Base-by-base conservation (phyloP, 208 protist species). In the Trypanosoma melophagium region DNA sequence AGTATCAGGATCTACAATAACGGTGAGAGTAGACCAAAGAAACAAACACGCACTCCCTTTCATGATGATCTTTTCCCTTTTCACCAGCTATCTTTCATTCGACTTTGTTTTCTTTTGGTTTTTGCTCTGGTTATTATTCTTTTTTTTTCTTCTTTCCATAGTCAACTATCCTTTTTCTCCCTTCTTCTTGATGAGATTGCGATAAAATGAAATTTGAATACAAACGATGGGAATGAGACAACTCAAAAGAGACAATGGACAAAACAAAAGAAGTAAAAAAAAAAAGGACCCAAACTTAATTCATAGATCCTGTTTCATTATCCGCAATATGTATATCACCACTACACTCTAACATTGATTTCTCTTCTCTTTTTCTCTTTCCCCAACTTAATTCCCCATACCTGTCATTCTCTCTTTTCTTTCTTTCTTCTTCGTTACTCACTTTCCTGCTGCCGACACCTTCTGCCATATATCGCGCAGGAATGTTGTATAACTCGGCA, bases 401-500 rank as follows among this genome's bases (percentile, higher is more conserved):
- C 22, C 31, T 22, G 9, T 35, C 25, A 25, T 50, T 31, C 22
- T 19, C 17, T 31, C 13, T 50, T 31, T 61, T 38, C 7, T 50
- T 7, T 28, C 19, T 51, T 54, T 61, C 40, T 31, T 50, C 40
- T 25, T 49, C 19, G 3, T 2, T 50, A 10, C 21, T 72, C 51
- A 74, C 52, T 62, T 68, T 1, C 10, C 45, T 13, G 60, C 3
- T 24, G 42, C 2, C 28, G 54, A 69, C 40, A 84, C 71, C 66
- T 77, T 77, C 52, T 90, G 76, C 76, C 80, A 89, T 17, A 89
- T 42, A 28, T 77, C 82, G 28, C 78, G 73, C 58, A 92, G 56
- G 66, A 86, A 94, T 12, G 63, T 60, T n/a, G 78, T 74, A 69
- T 94, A 94, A 41, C 77, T 84, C 10, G 82, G 66, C 8, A 92